Evolutionary conservation across 495 filamentous ascomycete genomes (phyloP).

Genomic region (Cairneyella variabilis): DNA sequence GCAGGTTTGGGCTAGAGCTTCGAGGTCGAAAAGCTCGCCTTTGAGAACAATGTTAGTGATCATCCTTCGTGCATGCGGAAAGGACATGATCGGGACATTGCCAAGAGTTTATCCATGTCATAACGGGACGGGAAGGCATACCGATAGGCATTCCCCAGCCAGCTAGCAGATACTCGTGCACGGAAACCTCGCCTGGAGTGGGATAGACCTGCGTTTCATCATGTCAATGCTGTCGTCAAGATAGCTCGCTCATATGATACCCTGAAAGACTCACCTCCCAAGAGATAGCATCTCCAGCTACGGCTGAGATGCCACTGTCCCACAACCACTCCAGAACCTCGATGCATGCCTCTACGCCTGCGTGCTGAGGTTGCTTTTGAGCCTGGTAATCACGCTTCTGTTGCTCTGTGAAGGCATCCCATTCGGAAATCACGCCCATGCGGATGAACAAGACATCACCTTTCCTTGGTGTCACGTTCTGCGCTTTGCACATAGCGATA

Average conservation of each 20-base stretch:
- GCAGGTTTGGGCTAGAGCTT: conserved; percentile 33
- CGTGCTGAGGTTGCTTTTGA: conserved; percentile 44
- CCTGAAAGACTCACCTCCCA: conserved; percentile 36
- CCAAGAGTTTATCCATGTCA: no score
- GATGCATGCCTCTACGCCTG: conserved; percentile 54
- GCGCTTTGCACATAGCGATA: conserved; percentile 43
- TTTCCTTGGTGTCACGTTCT: conserved; percentile 55
- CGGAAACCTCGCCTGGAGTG: conserved; percentile 9
- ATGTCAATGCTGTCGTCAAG: no score
- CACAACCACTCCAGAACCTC: conserved; percentile 57
- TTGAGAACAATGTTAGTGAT: background rate
- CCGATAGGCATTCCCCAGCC: conserved; percentile 53
- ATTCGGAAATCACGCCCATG: conserved; percentile 55
- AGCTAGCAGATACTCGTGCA: conserved; percentile 43
- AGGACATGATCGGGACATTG: background rate
- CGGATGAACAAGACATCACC: conserved; percentile 61
- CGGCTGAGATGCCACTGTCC: conserved; percentile 53
- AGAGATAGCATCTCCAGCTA: conserved; percentile 45
- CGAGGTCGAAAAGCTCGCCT: conserved; percentile 56
- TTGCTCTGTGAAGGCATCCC: conserved; percentile 35
- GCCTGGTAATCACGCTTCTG: conserved; percentile 33
- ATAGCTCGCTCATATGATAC: no score
- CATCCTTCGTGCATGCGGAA: background rate
- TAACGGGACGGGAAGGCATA: background rate
- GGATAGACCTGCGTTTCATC: conserved; percentile 5